Conservation (phyloP, 2,329 filamentous ascomycete species). For the Nemania serpens region DNA sequence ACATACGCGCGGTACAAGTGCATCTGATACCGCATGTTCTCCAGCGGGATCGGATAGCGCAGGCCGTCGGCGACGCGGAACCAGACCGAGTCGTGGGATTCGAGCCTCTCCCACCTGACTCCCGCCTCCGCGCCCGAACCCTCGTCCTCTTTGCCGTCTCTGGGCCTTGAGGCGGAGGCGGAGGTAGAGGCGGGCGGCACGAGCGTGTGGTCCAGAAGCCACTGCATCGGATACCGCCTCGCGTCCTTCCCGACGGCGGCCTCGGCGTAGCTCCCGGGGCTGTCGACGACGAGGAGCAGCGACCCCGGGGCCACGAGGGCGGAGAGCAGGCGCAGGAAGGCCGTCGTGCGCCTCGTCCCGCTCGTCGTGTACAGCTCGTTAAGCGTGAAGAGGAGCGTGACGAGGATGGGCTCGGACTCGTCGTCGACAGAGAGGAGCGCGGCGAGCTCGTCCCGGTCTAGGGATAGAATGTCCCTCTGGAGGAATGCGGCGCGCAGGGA, state of each 20-base stretch:
- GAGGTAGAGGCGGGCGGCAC: no score
- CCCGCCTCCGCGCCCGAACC: constrained; percentile 27
- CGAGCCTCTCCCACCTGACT: constrained; percentile 72
- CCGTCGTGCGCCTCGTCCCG: constrained; percentile 73
- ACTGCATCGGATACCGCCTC: constrained; percentile 87
- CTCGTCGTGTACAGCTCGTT: constrained; percentile 90
- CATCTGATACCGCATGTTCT: constrained; percentile 95
- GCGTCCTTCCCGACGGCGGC: constrained; percentile 67
- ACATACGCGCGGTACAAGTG: constrained; percentile 68
- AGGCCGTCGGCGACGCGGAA: constrained; percentile 73
- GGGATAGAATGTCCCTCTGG: constrained; percentile 55
- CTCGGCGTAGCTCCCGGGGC: constrained; percentile 90
- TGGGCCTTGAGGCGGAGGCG: background rate
- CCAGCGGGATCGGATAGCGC: constrained; percentile 80
- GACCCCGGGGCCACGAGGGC: constrained; percentile 60
- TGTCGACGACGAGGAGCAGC: constrained; percentile 85
- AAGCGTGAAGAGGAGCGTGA: constrained; percentile 90
- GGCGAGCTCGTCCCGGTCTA: constrained; percentile 44
- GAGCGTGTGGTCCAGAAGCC: constrained; percentile 84
- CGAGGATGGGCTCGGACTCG: constrained; percentile 52
- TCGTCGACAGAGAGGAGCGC: constrained; percentile 33
- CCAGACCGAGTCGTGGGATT: constrained; percentile 80
- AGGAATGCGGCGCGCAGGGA: constrained; percentile 50
- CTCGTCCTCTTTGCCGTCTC: constrained; percentile 44
- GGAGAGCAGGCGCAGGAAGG: constrained; percentile 73